phyloP scores from a whole-genome alignment of 2,329 filamentous ascomycete genomes.

The Cladosporium halotolerans region DNA sequence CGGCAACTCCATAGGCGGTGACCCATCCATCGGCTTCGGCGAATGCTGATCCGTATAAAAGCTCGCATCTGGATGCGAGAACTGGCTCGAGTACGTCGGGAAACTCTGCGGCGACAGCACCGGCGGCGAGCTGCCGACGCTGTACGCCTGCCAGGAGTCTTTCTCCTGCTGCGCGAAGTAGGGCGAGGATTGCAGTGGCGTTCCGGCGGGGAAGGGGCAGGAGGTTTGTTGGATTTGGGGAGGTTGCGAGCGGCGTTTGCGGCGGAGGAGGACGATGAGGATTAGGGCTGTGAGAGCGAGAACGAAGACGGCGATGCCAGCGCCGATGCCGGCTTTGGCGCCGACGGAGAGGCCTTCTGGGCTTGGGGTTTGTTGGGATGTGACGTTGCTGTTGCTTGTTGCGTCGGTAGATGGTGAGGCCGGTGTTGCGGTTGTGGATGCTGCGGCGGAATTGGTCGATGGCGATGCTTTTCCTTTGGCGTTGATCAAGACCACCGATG shows the following conservation, averaged over 20 bases:
- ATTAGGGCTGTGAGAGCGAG: conserved; percentile 16
- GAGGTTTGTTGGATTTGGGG: background rate
- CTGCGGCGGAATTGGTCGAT: conserved; percentile 15
- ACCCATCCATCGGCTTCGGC: background rate
- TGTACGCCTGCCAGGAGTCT: background rate
- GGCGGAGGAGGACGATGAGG: conserved; percentile 13
- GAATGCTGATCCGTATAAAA: background rate
- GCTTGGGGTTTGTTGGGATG: background rate
- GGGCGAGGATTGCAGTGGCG: conserved; percentile 11
- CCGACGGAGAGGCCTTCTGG: conserved; percentile 15
- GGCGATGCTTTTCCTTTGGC: conserved; percentile 15
- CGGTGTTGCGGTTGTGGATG: conserved; percentile 7
- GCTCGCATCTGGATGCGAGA: conserved; percentile 6
- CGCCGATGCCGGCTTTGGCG: conserved; percentile 22
- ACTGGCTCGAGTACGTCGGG: conserved; percentile 2
- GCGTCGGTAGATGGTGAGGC: background rate
- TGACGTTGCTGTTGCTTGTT: background rate
- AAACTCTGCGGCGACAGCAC: conserved; percentile 10
- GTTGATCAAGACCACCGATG: conserved; percentile 15
- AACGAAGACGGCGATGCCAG: conserved; percentile 16
- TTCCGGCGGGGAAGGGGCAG: conserved; percentile 8
- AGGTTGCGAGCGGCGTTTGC: conserved; percentile 14
- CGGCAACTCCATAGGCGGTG: conserved; percentile 11
- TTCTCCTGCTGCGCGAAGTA: conserved; percentile 9
- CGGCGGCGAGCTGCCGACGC: conserved; percentile 3